phyloP scores from a whole-genome alignment of 192 early-diverging fungal species.

The Coemansia sp. region DNA sequence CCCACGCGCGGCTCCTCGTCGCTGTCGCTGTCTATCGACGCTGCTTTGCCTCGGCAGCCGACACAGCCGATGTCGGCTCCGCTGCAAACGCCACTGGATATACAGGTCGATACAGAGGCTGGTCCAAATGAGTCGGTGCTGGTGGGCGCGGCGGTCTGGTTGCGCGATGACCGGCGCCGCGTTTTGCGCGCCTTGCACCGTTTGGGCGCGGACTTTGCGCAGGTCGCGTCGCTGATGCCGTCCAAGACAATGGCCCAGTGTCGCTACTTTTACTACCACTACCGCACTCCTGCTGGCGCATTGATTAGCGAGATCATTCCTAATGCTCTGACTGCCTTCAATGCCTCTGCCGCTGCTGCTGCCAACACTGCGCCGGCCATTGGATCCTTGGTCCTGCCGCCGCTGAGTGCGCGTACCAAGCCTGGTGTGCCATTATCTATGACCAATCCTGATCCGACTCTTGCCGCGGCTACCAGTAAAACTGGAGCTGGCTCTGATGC shows the following conservation, averaged over 20 bases:
- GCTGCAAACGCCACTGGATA: constrained; percentile 21
- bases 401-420: constrained; percentile 1
- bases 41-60: neutral
- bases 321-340: constrained; percentile 1
- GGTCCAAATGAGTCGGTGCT: constrained; percentile 34
- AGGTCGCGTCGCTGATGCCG: constrained; percentile 70
- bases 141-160: constrained; percentile 51
- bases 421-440: neutral
- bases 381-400: constrained; percentile 36
- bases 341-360: neutral
- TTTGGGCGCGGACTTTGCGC: constrained; percentile 72
- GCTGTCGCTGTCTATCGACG: neutral
- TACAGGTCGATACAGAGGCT: constrained; percentile 23
- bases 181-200: constrained; percentile 69
- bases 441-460: neutral
- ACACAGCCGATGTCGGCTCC: neutral
- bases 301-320: constrained; percentile 37
- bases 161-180: constrained; percentile 60
- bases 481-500: neutral
- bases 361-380: constrained; percentile 8
- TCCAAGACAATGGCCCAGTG: constrained; percentile 82
- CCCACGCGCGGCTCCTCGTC: neutral
- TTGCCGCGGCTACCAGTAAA: neutral
- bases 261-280: constrained; percentile 77
- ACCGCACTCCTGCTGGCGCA: constrained; percentile 59